Evolutionary conservation across 805 yeast genomes (phyloP), one percentile per base, ranked within the genome.

Genomic region (Cyberlindnera bimundalis): DNA sequence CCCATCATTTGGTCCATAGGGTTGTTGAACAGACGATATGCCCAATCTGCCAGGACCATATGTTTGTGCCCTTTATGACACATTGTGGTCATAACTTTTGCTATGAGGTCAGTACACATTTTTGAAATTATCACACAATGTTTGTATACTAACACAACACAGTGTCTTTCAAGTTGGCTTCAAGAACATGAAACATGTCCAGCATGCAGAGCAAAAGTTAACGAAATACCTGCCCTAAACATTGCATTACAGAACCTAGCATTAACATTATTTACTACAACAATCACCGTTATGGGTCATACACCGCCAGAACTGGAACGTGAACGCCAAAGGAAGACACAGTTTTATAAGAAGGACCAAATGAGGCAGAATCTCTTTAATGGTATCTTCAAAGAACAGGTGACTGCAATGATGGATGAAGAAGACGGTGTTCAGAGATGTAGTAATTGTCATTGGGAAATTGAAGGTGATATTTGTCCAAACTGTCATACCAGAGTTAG

Each of bases 381-480:
- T 3, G 71, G 69, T 25, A 55, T 71, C 3, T 81, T 82, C 58
- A 62, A 67, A n/a, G 57, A 61, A 6, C 15, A 13, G 23, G 74
- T 78, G 3, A 59, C 68, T 13, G 79, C 82, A 0, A 59, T 78
- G 3, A 65, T 80, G 1, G 89, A 81, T 52, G 66, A 65, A 21
- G 76, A 76, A 21, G 91, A 84, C 52, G 89, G 89, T 2, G 85
- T 84, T 9, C 76, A 84, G 0, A 62, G 91, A 40, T 84, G 93
- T 54, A 76, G 84, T 7, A 73, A 76, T 42, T 84, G 93, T 57
- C 88, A 80, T 53, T 84, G 91, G 91, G 91, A 84, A 52, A 78
- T 83, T 1, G 76, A 76, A 45, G 88, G 85, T 0, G 62, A 71
- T 4, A 66, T 61, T n/a, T 84, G 93, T 53, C 68, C 76, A 6